Evolutionary conservation across 148 eudicot species (phyloP), one percentile per base, ranked within the genome.

Genomic region (Fallopia convolvulus): DNA sequence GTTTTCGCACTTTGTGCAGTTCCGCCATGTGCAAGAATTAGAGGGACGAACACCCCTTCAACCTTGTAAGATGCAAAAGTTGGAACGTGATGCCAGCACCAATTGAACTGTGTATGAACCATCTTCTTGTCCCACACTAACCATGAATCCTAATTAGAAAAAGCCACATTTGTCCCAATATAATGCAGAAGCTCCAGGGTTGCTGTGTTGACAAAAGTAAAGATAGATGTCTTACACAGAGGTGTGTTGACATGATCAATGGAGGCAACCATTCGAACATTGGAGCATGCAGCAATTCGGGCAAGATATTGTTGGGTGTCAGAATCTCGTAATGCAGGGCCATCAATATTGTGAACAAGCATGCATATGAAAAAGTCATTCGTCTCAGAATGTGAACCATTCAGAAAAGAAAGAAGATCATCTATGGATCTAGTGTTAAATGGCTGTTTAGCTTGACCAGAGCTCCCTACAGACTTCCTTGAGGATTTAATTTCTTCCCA

Each of bases 51-150:
- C 70, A 77, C 84, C 63, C 88, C 90, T 85, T 94, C 97, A 56
- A 88, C 83, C 83, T 87, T 90, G 88, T 90, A 94, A 6, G 97
- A 93, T 78, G 91, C 90, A 83, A 88, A 94, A 18, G 99, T 94
- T n/a, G 97, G 97, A 78, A 94, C 93, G 73, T 94, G 99, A 82
- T 84, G 81, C 86, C 93, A 90, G 79, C 87, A 87, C 99, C 99
- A 94, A 79, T 94, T 90, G 83, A 92, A 94, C 77, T 92, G 97
- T 23, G 91, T 86, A 80, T 90, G 96, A 74, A 89, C 97, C 99
- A 94, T 94, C 90, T 94, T 94, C 77, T 94, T 94, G 80, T 94
- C 97, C 99, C 99, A 94, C 79, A 94, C 98, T 94, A 68, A 2
- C 8, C 44, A 68, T 33, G n/a, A 68, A 68, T 36, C 7, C 36